Base-by-base conservation (phyloP, 371 early-diverging fungal genomes). In the Sporodiniella umbellata region DNA sequence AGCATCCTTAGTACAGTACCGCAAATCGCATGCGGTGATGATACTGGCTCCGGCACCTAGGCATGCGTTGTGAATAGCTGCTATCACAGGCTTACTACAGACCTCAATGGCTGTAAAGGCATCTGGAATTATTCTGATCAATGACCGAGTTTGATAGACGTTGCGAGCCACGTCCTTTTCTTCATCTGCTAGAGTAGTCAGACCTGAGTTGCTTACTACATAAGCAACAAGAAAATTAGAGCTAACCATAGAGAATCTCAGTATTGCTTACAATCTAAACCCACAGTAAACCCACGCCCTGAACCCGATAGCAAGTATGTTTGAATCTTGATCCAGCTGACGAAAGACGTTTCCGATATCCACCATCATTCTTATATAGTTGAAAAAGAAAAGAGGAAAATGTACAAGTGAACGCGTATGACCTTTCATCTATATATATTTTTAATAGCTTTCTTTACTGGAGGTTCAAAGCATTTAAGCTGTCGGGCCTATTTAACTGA, bases 31-130 rank as follows among this genome's bases (percentile, higher is more conserved):
- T 2, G 96, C 94, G 3, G 93, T 87, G 14, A 88, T 80, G 52
- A 95, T 60, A 62, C 94, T 94, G 37, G 96, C 81, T 5, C 95
- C 96, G 17, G 84, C 92, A 18, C 98, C 98, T 55, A 94, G 80
- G 62, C 96, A 95, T 1, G 75, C 83, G 44, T 85, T 87, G 47
- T 96, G 93, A 45, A 96, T 72, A n/a, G 86, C 92, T 8, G 85
- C 89, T 56, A 98, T 86, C 4, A 97, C 94, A 15, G 97, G 94
- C 56, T 88, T 87, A 53, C 82, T 69, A 62, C 96, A 96, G 22
- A 58, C 44, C 63, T 95, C 96, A 45, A 95, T 82, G 10, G 88
- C 82, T 11, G 84, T 83, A 45, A 92, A 66, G 11, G 83, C 68
- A 30, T 66, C 78, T 75, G 92, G 92, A 51, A 84, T 77, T 14